Evolutionary conservation across 805 yeast species (phyloP), one percentile per base, ranked within the genome.

Genomic region (Saccharomycopsis malanga): DNA sequence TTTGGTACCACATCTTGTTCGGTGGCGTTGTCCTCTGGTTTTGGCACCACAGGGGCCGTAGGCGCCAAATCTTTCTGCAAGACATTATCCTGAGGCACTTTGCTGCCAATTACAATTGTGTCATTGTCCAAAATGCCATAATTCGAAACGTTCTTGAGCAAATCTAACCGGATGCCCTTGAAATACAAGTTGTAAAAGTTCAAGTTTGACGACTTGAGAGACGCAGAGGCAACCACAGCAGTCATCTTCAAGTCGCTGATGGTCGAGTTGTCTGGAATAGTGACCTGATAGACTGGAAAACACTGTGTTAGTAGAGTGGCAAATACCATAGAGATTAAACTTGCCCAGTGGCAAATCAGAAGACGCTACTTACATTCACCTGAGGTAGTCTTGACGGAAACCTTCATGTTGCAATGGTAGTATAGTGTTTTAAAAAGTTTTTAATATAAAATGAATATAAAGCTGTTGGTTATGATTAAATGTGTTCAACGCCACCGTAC

Each of bases 201-300:
- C 17, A 45, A 23, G 30, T 44, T 36, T 20, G 36, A 27, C 4
- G 50, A 40, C 30, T 39, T 44, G n/a, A 46, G 43, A 5, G 57
- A 37, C 6, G 65, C 65, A 27, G 67, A 57, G 3, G 72, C 70
- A 22, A 70, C 72, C 43, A 67, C 62, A 18, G 77, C 72, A 4
- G 75, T 68, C 39, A 65, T 63, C 45, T 70, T 68, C 53, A 77
- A 65, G 52, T 75, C 78, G 34, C 68, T 73, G 34, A 74, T 78
- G 1, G 79, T 70, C 42, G 78, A 65, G 57, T 72, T 69, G 48
- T 72, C 72, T 9, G 79, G 74, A 25, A 75, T 62, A n/a, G 76
- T 71, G 49, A 76, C 66, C 22, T 69, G 56, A 58, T 68, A 73
- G 10, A 70, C 56, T 48, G 42, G 21, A 34, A 39, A 3, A 12